phyloP scores from a whole-genome alignment of 805 yeast species.

The Candida stauntonica region DNA sequence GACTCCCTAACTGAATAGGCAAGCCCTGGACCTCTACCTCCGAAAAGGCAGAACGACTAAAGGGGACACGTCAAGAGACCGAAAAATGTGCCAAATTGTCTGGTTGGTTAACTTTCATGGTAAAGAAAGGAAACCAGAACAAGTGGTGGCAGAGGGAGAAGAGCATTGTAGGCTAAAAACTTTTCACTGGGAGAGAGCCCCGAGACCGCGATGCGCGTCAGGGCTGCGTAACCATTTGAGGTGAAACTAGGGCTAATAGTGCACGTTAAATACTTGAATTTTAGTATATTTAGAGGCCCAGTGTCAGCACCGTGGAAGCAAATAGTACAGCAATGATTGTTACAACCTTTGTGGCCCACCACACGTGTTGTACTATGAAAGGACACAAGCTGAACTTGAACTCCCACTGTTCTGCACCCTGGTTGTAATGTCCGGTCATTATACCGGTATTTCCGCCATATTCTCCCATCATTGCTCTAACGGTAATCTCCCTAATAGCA shows the following conservation, averaged over 20 bases:
- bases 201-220: not conserved
- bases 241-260: too few relatives aligned
- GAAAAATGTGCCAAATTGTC: slow-evolving; percentile 12
- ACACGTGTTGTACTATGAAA: slow-evolving; percentile 81
- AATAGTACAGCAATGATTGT: slow-evolving; percentile 38
- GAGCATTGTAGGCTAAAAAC: not conserved
- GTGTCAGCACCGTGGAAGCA: slow-evolving; percentile 28
- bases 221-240: slow-evolving; percentile 2
- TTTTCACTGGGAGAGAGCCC: slow-evolving; percentile 1
- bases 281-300: slow-evolving; percentile 13
- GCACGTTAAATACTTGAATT: not conserved
- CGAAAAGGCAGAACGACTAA: slow-evolving; percentile 11
- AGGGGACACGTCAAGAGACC: slow-evolving; percentile 3
- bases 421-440: slow-evolving; percentile 65
- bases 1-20: slow-evolving; percentile 35
- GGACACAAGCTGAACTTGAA: slow-evolving; percentile 74
- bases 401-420: slow-evolving; percentile 44
- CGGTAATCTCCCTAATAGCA: slow-evolving; percentile 74
- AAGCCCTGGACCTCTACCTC: slow-evolving; percentile 16
- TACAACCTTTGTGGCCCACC: slow-evolving; percentile 85
- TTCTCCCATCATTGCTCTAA: slow-evolving; percentile 95
- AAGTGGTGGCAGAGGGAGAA: not conserved
- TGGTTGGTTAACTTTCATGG: slow-evolving; percentile 30
- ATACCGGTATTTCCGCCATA: slow-evolving; percentile 86
- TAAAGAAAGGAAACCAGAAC: slow-evolving; percentile 11